Evolutionary conservation across 768 basidiomycete species (phyloP).

Genomic region (Lepiota subincarnata): DNA sequence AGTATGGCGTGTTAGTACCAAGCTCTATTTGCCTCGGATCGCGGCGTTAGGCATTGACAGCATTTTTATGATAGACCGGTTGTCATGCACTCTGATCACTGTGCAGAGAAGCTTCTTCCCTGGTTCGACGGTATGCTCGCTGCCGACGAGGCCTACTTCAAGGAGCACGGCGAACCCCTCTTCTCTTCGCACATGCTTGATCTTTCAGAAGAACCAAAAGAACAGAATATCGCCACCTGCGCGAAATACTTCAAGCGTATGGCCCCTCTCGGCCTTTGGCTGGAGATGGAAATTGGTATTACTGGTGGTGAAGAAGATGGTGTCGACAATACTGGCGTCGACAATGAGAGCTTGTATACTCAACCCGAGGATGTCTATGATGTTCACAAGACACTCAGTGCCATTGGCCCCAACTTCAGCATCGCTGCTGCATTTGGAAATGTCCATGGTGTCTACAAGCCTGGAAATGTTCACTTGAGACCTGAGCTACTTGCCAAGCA

Average conservation of each 20-base stretch:
- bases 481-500: slow-evolving; percentile 92
- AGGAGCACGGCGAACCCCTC: slow-evolving; percentile 78
- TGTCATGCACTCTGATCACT: slow-evolving; percentile 97
- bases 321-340: slow-evolving; percentile 95
- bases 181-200: slow-evolving; percentile 99
- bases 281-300: slow-evolving; percentile 99
- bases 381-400: slow-evolving; percentile 77
- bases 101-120: slow-evolving; percentile 93
- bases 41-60: slow-evolving; percentile 6
- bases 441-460: slow-evolving; percentile 99
- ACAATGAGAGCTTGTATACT: slow-evolving; percentile 93
- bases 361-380: slow-evolving; percentile 96
- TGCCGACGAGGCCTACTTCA: slow-evolving; percentile 92
- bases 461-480: slow-evolving; percentile 92
- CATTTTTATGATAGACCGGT: slow-evolving; percentile 62
- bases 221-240: slow-evolving; percentile 92
- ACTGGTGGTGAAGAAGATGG: slow-evolving; percentile 99
- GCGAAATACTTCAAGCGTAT: slow-evolving; percentile 94
- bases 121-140: slow-evolving; percentile 99
- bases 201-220: slow-evolving; percentile 88
- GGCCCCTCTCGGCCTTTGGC: slow-evolving; percentile 89
- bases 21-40: not conserved
- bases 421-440: slow-evolving; percentile 99
- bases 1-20: slow-evolving; percentile 82
- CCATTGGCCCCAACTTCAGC: slow-evolving; percentile 89